Evolutionary conservation across 441 rosid species (phyloP).

Genomic region (Arabidopsis lyrata): DNA sequence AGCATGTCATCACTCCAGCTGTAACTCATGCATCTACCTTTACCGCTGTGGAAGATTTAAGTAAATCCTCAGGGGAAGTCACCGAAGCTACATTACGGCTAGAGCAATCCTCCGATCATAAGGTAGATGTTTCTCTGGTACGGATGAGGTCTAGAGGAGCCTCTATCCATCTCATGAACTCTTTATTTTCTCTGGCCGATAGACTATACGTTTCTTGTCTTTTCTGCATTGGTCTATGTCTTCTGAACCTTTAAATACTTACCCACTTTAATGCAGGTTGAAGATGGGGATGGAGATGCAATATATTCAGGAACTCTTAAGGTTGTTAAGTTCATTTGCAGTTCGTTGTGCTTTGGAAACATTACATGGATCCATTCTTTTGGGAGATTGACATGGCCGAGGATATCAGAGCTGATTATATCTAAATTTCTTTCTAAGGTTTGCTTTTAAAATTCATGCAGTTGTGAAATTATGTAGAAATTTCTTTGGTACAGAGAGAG

Average conservation of each 20-base stretch:
- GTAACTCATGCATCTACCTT: slow-evolving; percentile 63
- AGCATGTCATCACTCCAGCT: slow-evolving; percentile 75
- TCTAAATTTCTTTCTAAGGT: slow-evolving; percentile 92
- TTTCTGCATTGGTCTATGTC: slow-evolving; percentile 8
- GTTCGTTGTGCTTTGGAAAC: slow-evolving; percentile 75
- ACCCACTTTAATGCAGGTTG: slow-evolving; percentile 51
- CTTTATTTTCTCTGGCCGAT: slow-evolving; percentile 18
- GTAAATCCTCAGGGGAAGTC: slow-evolving; percentile 53
- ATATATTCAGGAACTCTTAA: slow-evolving; percentile 67
- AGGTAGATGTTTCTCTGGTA: slow-evolving; percentile 54
- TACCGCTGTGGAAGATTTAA: slow-evolving; percentile 59
- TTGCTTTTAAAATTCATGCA: slow-evolving; percentile 31
- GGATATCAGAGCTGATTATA: slow-evolving; percentile 88
- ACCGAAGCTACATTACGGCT: slow-evolving; percentile 65
- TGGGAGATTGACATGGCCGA: slow-evolving; percentile 94
- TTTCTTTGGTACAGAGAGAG: slow-evolving; percentile 15
- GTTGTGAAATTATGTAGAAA: background rate
- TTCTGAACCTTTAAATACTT: slow-evolving; percentile 24
- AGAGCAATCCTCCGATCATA: slow-evolving; percentile 51
- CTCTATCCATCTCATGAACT: slow-evolving; percentile 13
- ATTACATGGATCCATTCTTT: slow-evolving; percentile 78
- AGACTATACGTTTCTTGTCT: slow-evolving; percentile 18
- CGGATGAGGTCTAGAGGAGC: background rate
- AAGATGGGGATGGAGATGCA: slow-evolving; percentile 61
- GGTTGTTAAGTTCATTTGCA: slow-evolving; percentile 69